phyloP scores from a whole-genome alignment of 2,329 filamentous ascomycete species.

The Xylariaceae sp. region DNA sequence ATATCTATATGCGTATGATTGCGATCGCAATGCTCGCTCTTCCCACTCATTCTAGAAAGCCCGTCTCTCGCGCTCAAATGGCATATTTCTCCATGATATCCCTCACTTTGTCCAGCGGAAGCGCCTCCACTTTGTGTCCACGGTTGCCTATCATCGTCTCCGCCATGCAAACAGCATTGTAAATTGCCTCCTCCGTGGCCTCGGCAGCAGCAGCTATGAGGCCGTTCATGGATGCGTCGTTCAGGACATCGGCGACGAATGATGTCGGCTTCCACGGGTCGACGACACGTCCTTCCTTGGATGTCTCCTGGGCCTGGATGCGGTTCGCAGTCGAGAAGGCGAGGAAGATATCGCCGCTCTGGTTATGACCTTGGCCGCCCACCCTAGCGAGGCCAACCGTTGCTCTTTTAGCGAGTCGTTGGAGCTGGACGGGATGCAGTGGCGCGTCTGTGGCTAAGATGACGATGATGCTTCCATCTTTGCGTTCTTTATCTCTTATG shows the following conservation, averaged over 20 bases:
- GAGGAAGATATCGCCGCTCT: conserved; percentile 61
- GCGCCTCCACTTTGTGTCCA: conserved; percentile 43
- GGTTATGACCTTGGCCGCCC: conserved; percentile 56
- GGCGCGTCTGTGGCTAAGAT: conserved; percentile 57
- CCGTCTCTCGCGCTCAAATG: too few species aligned
- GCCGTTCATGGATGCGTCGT: conserved; percentile 55
- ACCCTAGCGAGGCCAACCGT: conserved; percentile 56
- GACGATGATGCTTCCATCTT: conserved; percentile 58
- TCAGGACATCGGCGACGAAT: conserved; percentile 41
- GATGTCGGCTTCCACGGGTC: conserved; percentile 38
- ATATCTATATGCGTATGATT: too few species aligned
- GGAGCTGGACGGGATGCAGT: conserved; percentile 51
- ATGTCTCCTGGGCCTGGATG: conserved; percentile 40
- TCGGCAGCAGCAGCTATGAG: conserved; percentile 58
- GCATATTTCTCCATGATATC: conserved; percentile 40
- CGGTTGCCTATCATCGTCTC: conserved; percentile 52
- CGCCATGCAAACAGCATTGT: conserved; percentile 58
- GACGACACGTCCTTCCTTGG: conserved; percentile 30
- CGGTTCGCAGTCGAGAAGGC: conserved; percentile 59
- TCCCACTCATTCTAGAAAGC: too few species aligned
- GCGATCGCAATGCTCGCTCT: too few species aligned
- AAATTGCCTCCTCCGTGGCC: conserved; percentile 59
- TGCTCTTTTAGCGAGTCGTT: conserved; percentile 54
- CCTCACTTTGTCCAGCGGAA: conserved; percentile 43
- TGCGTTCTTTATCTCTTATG: conserved; percentile 41